Conservation (phyloP, 768 basidiomycete species). For the Mrakia blollopis region DNA sequence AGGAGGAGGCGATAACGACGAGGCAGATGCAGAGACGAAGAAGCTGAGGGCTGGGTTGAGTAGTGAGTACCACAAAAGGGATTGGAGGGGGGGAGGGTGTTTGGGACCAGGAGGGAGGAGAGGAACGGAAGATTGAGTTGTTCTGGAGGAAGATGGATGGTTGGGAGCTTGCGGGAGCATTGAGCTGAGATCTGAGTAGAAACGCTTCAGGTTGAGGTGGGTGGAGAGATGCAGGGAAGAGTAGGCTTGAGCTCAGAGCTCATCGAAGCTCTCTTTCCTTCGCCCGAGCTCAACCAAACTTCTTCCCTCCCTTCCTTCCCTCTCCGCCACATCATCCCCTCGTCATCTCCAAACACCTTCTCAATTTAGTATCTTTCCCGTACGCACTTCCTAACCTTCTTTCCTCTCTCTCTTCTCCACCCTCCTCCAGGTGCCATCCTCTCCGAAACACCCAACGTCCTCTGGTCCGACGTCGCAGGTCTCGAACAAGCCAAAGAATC, state of each 20-base stretch:
- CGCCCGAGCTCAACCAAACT: neutral
- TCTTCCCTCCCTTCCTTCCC: too few relatives aligned
- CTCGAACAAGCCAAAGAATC: slow-evolving; percentile 91
- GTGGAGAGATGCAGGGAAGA: too few relatives aligned
- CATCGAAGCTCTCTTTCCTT: too few relatives aligned
- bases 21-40: slow-evolving; percentile 86
- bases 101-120: neutral
- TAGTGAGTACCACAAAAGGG: slow-evolving; percentile 46
- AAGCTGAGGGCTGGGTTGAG: slow-evolving; percentile 88
- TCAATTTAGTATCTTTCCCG: neutral
- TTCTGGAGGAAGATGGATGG: too few relatives aligned
- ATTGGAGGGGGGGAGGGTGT: neutral
- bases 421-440: slow-evolving; percentile 67
- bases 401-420: neutral
- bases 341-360: neutral
- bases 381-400: neutral
- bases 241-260: too few relatives aligned
- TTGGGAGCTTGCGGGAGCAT: too few relatives aligned
- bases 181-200: neutral
- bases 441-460: slow-evolving; percentile 87
- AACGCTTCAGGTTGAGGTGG: too few relatives aligned
- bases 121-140: neutral
- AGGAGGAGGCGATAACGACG: slow-evolving; percentile 78
- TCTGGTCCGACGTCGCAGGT: slow-evolving; percentile 98
- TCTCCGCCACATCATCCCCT: too few relatives aligned